Evolutionary conservation across 257 asterid genomes (phyloP).

Genomic region (Hygrophila difformis): DNA sequence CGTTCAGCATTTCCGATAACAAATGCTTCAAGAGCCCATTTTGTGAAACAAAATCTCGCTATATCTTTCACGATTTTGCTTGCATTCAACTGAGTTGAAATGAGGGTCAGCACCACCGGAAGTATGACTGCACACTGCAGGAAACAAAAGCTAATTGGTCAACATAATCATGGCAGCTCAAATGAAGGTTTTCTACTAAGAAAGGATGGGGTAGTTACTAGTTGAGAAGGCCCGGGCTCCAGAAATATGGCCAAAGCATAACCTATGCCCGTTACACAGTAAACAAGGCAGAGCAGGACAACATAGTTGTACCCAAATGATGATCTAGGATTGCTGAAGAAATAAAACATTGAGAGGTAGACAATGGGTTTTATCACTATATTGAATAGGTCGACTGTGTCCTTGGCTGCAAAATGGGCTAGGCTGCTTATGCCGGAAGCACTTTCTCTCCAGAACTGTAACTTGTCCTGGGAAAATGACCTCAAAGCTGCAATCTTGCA

Average conservation of each 20-base stretch:
- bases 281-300: constrained; percentile 72
- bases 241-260: constrained; percentile 83
- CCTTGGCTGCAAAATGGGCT: constrained; percentile 91
- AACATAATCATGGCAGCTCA: no score
- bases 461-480: constrained; percentile 77
- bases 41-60: constrained; percentile 52
- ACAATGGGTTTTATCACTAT: constrained; percentile 85
- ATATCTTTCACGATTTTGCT: constrained; percentile 17
- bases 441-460: constrained; percentile 98
- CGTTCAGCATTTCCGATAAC: constrained; percentile 50
- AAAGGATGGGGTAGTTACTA: constrained; percentile 46
- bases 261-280: constrained; percentile 96
- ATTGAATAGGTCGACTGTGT: constrained; percentile 80
- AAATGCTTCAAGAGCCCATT: constrained; percentile 64
- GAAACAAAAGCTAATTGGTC: background rate
- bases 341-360: constrained; percentile 91
- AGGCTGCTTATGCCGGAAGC: constrained; percentile 94
- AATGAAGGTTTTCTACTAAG: no score
- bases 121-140: constrained; percentile 60
- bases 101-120: constrained; percentile 54
- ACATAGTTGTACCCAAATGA: constrained; percentile 61
- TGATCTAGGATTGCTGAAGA: constrained; percentile 97
- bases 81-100: constrained; percentile 56
- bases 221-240: constrained; percentile 84
- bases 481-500: constrained; percentile 88